Base-by-base conservation (phyloP, 345 rosid genomes). In the Gossypium thurberi region DNA sequence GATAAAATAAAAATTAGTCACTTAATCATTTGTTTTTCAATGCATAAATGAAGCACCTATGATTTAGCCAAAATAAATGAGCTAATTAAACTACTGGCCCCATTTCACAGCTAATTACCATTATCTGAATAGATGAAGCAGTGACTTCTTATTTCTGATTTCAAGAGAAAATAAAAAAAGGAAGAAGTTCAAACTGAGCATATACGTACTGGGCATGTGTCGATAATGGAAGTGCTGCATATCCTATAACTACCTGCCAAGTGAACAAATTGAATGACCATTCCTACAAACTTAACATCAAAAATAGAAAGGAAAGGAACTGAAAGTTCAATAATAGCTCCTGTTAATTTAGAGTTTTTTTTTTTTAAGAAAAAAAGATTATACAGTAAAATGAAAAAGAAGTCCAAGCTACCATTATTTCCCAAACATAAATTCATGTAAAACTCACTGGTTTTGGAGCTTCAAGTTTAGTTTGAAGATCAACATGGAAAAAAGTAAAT, bases 391-490 rank as follows among this genome's bases (percentile, higher is more conserved):
- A 50, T 26, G 12, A 64, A 71, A 11, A 57, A 3, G 20, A 57
- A 21, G 43, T 23, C 21, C 17, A 42, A 14, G 40, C 25, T 57
- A 42, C 37, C 59, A 33, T 63, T 52, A 37, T 52, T 67, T 48
- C 71, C 58, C 43, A 48, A 67, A 51, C 10, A 51, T 61, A 65
- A 75, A 46, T 61, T 46, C 69, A 56, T 10, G 69, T 55, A 70
- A 69, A 59, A 76, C 90, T 85, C 77, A 95, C 99, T 52, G 99
- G 99, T 81, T 94, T 91, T 77, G 99, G 98, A 82, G 98, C 96
- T 87, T 95, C 99, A 79, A 95, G 85, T 81, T 92, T 95, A 63
- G 97, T 92, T 75, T 92, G 99, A 76, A 95, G 96, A 84, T 95
- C 99, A 75, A 92, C 89, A 78, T 95, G 99, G 81, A 85, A 92